A percentile compares a stretch with the other conserved stretches of the same genome.
phyloP scores from a whole-genome alignment of 768 basidiomycete genomes.

The Auriscalpium vulgare region DNA sequence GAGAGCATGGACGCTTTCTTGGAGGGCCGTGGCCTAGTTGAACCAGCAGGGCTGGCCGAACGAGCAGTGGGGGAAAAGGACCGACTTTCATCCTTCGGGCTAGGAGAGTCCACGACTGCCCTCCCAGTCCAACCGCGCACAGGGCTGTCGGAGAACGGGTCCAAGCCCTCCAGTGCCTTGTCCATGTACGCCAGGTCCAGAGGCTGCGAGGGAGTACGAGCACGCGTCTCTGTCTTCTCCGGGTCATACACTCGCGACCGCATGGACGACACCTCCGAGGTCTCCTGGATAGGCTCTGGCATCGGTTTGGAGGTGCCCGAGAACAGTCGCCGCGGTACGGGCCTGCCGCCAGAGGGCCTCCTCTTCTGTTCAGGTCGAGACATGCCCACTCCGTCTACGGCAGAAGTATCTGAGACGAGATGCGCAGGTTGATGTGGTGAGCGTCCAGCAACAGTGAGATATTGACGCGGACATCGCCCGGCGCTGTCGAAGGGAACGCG shows the following conservation, averaged over 20 bases:
- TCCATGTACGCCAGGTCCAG: not conserved
- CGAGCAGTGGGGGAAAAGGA: not conserved
- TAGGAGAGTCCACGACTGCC: not conserved
- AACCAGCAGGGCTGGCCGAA: not conserved
- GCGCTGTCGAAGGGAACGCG: no score
- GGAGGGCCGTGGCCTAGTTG: constrained; percentile 4
- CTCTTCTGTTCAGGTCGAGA: not conserved
- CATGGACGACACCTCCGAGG: not conserved
- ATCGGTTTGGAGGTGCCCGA: not conserved
- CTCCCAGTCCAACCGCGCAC: not conserved
- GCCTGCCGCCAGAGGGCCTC: not conserved
- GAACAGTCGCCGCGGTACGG: not conserved
- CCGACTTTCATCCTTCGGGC: not conserved
- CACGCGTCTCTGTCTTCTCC: not conserved
- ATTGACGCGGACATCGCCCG: no score
- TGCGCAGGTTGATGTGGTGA: no score
- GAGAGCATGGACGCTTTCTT: constrained; percentile 14
- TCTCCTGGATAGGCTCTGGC: not conserved
- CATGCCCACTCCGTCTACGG: no score
- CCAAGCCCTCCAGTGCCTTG: not conserved
- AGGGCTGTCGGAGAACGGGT: constrained; percentile 1
- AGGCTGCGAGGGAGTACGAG: not conserved
- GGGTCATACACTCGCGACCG: not conserved
- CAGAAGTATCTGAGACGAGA: no score
- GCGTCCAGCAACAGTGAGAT: no score